phyloP scores from a whole-genome alignment of 2,329 filamentous ascomycete species.

The Graphiopsis chlorocephala region DNA sequence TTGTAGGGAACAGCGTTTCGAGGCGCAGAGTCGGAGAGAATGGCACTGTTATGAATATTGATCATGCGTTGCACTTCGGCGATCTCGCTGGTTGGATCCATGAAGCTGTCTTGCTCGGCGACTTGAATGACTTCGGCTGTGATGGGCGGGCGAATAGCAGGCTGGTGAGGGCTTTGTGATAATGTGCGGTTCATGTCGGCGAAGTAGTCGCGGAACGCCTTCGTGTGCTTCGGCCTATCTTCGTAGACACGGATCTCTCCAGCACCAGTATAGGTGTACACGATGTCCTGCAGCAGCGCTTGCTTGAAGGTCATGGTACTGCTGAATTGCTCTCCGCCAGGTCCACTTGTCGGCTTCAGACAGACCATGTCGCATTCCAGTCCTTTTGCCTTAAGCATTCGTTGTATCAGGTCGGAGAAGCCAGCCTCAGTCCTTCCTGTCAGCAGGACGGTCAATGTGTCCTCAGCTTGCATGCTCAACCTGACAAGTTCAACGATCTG shows the following conservation, averaged over 20 bases:
- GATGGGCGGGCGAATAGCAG: slow-evolving; percentile 62
- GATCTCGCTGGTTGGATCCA: slow-evolving; percentile 77
- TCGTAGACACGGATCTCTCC: slow-evolving; percentile 74
- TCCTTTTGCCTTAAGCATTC: slow-evolving; percentile 72
- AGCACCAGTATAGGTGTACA: slow-evolving; percentile 81
- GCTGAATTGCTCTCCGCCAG: slow-evolving; percentile 71
- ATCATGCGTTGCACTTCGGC: slow-evolving; percentile 86
- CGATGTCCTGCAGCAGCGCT: slow-evolving; percentile 71
- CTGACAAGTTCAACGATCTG: slow-evolving; percentile 74
- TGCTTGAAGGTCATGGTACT: slow-evolving; percentile 94
- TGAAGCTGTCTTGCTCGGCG: slow-evolving; percentile 66
- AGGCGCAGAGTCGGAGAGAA: slow-evolving; percentile 48
- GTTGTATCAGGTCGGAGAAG: slow-evolving; percentile 76
- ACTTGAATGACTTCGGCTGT: slow-evolving; percentile 82
- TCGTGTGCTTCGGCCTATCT: slow-evolving; percentile 64
- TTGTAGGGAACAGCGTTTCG: slow-evolving; percentile 53
- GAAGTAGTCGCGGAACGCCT: slow-evolving; percentile 83
- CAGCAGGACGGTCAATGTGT: slow-evolving; percentile 79
- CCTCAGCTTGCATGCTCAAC: slow-evolving; percentile 78
- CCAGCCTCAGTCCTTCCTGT: slow-evolving; percentile 78
- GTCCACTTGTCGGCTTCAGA: slow-evolving; percentile 81
- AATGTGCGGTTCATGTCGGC: slow-evolving; percentile 67
- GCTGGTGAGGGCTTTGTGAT: slow-evolving; percentile 36
- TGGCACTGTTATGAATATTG: slow-evolving; percentile 73
- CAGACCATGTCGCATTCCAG: slow-evolving; percentile 86